A percentile compares a stretch with the other conserved stretches of the same genome.
phyloP scores from a whole-genome alignment of 306 rosid genomes.

The Quercus glauca region DNA sequence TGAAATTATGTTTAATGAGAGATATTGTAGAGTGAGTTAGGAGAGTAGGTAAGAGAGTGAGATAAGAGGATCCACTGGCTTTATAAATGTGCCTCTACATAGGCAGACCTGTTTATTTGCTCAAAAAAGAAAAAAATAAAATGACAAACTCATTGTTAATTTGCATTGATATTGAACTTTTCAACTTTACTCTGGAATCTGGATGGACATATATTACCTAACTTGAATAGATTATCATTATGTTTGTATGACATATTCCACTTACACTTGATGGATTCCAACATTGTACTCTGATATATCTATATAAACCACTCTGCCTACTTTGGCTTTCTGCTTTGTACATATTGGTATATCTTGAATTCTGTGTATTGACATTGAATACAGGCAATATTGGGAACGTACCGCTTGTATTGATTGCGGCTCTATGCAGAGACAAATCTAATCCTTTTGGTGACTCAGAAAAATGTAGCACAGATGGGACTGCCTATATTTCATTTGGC shows the following conservation, averaged over 20 bases:
- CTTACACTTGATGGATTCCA: neutral
- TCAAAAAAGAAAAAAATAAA: no score
- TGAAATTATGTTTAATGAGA: neutral
- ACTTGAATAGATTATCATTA: neutral
- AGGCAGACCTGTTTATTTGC: no score
- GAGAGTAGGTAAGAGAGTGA: no score
- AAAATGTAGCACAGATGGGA: slow-evolving; percentile 80
- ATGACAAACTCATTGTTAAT: no score
- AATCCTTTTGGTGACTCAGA: slow-evolving; percentile 83
- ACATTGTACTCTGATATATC: neutral
- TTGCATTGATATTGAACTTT: no score
- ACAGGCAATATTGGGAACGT: slow-evolving; percentile 98
- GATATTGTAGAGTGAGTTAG: neutral
- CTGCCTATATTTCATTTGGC: slow-evolving; percentile 95
- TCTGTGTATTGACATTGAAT: slow-evolving; percentile 4
- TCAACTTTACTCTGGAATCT: neutral
- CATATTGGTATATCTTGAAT: slow-evolving; percentile 15
- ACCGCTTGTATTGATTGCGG: slow-evolving; percentile 92
- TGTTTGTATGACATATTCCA: neutral
- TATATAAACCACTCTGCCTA: neutral
- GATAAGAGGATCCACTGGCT: no score
- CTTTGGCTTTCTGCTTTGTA: slow-evolving; percentile 1
- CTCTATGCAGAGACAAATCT: slow-evolving; percentile 74
- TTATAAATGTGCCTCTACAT: no score
- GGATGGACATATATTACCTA: neutral